phyloP scores from a whole-genome alignment of 805 yeast genomes.

The Scheffersomyces ergatensis region DNA sequence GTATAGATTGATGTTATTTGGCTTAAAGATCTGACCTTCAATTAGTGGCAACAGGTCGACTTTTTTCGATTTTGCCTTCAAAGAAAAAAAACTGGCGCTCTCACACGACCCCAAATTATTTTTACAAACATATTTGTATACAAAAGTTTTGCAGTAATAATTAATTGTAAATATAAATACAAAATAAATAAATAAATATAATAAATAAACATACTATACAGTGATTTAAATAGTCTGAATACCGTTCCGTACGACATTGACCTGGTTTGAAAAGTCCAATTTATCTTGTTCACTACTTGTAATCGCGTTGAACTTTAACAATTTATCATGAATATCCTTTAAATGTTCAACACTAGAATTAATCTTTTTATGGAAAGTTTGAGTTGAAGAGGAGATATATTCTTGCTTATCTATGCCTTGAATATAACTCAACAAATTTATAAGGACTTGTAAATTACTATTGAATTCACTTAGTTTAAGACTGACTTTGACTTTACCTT shows the following conservation, averaged over 20 bases:
- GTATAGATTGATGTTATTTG: no score
- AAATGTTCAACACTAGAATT: neutral
- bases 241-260: neutral
- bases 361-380: neutral
- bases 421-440: conserved; percentile 28
- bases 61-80: no score
- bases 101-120: neutral
- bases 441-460: conserved; percentile 29
- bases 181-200: no score
- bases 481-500: conserved; percentile 12
- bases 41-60: no score
- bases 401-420: neutral
- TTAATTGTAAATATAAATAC: neutral
- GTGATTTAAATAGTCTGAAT: neutral
- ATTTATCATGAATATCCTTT: neutral
- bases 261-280: neutral
- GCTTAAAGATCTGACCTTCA: no score
- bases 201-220: neutral
- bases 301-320: neutral
- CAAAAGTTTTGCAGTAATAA: neutral
- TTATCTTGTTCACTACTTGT: neutral
- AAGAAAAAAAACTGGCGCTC: neutral
- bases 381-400: neutral
- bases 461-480: conserved; percentile 29
- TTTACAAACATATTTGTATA: no score